Percentiles rank a stretch among this genome's conserved stretches.
Conservation (phyloP, 2,329 filamentous ascomycete genomes). For the Botrytis cinerea region DNA sequence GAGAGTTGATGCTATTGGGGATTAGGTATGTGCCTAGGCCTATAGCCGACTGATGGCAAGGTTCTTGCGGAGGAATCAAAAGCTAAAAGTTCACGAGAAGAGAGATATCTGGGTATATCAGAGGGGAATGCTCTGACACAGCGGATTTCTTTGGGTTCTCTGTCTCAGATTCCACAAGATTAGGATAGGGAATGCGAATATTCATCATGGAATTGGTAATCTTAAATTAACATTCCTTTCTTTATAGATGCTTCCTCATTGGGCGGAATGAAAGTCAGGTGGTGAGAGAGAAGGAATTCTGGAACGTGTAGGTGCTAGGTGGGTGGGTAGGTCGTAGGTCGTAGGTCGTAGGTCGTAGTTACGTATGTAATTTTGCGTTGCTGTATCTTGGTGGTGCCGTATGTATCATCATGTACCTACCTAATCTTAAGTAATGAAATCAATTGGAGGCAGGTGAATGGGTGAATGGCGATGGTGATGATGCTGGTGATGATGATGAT, state of each 20-base stretch:
- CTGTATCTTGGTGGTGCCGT: not conserved
- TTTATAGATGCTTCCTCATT: not conserved
- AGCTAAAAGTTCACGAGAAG: not conserved
- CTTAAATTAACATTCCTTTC: slow-evolving; percentile 2
- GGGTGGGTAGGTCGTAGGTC: too few relatives aligned
- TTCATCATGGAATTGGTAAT: not conserved
- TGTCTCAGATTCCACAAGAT: slow-evolving; percentile 1
- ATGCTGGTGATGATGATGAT: not conserved
- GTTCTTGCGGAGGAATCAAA: not conserved
- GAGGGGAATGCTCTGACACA: not conserved
- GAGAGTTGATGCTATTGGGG: not conserved
- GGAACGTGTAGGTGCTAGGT: not conserved
- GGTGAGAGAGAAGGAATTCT: not conserved
- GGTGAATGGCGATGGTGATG: not conserved
- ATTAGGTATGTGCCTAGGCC: not conserved
- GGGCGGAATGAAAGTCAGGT: not conserved
- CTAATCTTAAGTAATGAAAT: not conserved
- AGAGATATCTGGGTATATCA: not conserved
- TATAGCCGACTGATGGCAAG: not conserved
- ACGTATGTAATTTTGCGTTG: too few relatives aligned
- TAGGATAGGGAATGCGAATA: not conserved
- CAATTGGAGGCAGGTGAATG: not conserved
- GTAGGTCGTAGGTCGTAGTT: too few relatives aligned
- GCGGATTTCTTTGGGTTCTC: not conserved
- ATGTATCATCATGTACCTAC: not conserved